Percentiles rank a stretch among this genome's conserved stretches.
Conservation (phyloP, 805 yeast genomes). For the Starmerella lactis-condensi region DNA sequence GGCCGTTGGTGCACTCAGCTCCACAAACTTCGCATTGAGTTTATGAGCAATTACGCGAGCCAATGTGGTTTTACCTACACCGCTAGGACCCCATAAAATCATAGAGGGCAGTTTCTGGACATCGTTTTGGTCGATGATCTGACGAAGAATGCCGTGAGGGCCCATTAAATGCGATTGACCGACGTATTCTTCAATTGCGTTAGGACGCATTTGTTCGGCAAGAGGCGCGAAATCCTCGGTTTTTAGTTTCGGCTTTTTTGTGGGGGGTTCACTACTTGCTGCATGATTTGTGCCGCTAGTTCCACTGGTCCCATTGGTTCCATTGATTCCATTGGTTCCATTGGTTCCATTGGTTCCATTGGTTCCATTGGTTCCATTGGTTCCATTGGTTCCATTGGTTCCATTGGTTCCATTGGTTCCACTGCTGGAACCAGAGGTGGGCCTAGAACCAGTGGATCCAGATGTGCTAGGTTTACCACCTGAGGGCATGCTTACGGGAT, state of each 20-base stretch:
- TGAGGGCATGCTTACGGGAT: no score
- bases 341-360: not conserved
- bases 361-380: no score
- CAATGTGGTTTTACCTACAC: constrained; percentile 76
- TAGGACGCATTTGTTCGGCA: constrained; percentile 74
- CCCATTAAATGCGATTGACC: constrained; percentile 76
- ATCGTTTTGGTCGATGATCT: constrained; percentile 35
- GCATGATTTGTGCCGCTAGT: not conserved
- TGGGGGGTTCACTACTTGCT: constrained; percentile 3
- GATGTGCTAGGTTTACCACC: no score
- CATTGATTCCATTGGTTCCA: not conserved
- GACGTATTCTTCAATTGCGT: constrained; percentile 43
- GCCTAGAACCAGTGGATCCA: no score
- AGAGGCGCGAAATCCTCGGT: constrained; percentile 28
- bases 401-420: no score
- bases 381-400: no score
- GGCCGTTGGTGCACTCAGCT: constrained; percentile 67
- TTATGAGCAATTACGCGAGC: constrained; percentile 47
- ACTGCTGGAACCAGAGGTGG: no score
- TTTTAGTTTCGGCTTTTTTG: not conserved
- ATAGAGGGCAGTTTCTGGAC: constrained; percentile 47
- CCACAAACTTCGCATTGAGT: constrained; percentile 45
- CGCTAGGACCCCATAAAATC: constrained; percentile 91
- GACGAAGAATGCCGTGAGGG: constrained; percentile 40
- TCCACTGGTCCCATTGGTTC: not conserved